Conservation (phyloP, 2,329 filamentous ascomycete genomes). For the Dactylellina sp. region DNA sequence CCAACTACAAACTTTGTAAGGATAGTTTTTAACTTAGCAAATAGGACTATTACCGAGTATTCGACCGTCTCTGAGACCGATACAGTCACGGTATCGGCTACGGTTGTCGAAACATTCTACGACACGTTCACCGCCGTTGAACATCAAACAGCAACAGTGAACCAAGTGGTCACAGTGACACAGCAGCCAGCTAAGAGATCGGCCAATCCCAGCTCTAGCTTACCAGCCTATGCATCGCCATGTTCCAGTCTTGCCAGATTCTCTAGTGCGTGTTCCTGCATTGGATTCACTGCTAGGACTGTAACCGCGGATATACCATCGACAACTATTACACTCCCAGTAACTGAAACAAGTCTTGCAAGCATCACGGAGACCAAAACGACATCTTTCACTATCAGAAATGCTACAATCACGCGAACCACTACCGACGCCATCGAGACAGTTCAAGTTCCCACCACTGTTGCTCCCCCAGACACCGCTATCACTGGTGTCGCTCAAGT, state of each 20-base stretch:
- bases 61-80: conserved; percentile 10
- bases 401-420: conserved; percentile 9
- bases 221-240: conserved; percentile 15
- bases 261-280: conserved; percentile 37
- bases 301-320: conserved; percentile 7
- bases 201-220: background rate
- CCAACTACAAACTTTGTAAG: background rate
- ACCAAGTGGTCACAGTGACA: background rate
- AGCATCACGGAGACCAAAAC: conserved; percentile 7
- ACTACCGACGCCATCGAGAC: conserved; percentile 18
- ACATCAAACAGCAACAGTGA: background rate
- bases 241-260: conserved; percentile 16
- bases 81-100: conserved; percentile 11
- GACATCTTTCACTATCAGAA: conserved; percentile 14
- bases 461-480: background rate
- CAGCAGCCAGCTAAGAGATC: background rate
- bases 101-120: conserved; percentile 12
- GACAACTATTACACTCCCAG: conserved; percentile 24
- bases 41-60: conserved; percentile 11
- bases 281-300: conserved; percentile 17
- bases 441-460: background rate
- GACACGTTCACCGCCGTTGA: conserved; percentile 12
- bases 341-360: conserved; percentile 11
- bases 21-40: background rate
- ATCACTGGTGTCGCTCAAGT: background rate